Evolutionary conservation across 2,329 filamentous ascomycete species (phyloP), one percentile per base, ranked within the genome.

Genomic region (Talaromyces funiculosus): DNA sequence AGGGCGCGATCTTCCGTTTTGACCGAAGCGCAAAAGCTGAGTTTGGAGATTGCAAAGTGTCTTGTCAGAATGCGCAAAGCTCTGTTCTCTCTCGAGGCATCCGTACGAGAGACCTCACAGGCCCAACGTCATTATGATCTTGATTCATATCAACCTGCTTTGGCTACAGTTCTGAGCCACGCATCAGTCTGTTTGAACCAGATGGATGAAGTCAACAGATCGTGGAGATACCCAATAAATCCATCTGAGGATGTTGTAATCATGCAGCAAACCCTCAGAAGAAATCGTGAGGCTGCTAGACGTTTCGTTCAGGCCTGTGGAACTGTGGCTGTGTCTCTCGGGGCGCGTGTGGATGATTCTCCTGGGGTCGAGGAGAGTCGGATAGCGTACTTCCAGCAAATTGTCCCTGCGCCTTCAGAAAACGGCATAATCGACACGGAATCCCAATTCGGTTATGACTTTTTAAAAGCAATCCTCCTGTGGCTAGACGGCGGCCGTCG

Each of bases 231-330:
- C 67, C 84, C 85, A 0, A 68, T 86, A 31, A 79, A 84, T 58
- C 84, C 85, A 4, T 72, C 74, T 10, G 71, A 73, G 2, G 78
- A 82, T 22, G 79, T 83, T 40, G 80, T 87, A 10, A 68, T 73
- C 10, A 69, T 83, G 6, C 83, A 87, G 65, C 81, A 82, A 64
- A 80, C 80, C 8, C 74, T 86, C 24, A 81, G 84, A 33, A 77
- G 78, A 31, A 78, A 82, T 63, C 81, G 85, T 40, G 81, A 83
- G 63, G 77, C 82, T 18, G 77, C 80, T 33, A 81, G 82, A 68
- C 79, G 84, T 60, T 87, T 87, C 67, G 81, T 86, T 1, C 86
- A 87, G 71, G 84, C 83, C 45, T 77, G 83, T 38, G 86, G 84
- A 26, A 83, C 81, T 3, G 71, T 87, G 18, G 77, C 84, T 16